Percentiles rank a stretch among this genome's conserved stretches.
Conservation (phyloP, 352 stramenopile genomes). For the Globisporangium splendens region DNA sequence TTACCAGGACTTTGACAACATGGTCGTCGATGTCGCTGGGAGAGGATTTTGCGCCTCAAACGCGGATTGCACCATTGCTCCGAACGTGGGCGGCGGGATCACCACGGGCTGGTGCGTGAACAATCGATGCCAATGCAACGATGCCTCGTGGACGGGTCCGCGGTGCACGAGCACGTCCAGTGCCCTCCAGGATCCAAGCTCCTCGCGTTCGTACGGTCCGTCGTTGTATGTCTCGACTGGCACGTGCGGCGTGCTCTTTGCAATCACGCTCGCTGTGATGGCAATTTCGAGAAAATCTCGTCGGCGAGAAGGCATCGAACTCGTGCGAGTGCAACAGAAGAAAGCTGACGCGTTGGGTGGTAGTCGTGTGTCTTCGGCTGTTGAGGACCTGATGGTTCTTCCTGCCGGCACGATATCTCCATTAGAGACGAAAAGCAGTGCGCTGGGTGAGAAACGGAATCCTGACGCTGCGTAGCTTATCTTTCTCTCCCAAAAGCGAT, state of each 20-base stretch:
- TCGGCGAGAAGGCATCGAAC: constrained; percentile 2
- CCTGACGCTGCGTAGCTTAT: no score
- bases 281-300: constrained; percentile 7
- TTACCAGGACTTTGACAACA: constrained; percentile 68
- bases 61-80: constrained; percentile 52
- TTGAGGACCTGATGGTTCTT: no score
- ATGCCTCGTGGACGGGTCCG: constrained; percentile 37
- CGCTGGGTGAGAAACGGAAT: no score
- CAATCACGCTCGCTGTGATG: constrained; percentile 8
- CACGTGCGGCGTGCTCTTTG: constrained; percentile 5
- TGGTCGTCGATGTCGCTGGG: constrained; percentile 50
- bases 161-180: constrained; percentile 34
- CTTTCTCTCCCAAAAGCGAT: no score
- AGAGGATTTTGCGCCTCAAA: constrained; percentile 51
- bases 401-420: no score
- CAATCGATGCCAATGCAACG: constrained; percentile 30
- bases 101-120: constrained; percentile 37
- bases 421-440: no score
- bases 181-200: no score
- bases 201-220: constrained; percentile 9
- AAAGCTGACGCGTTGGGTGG: no score
- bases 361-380: no score
- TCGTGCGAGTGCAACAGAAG: background rate
- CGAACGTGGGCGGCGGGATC: constrained; percentile 11
- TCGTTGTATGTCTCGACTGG: constrained; percentile 7